Percentiles rank a stretch among this genome's conserved stretches.
phyloP scores from a whole-genome alignment of 129 eudicot species.

The Chrysanthemum lavandulifolium region DNA sequence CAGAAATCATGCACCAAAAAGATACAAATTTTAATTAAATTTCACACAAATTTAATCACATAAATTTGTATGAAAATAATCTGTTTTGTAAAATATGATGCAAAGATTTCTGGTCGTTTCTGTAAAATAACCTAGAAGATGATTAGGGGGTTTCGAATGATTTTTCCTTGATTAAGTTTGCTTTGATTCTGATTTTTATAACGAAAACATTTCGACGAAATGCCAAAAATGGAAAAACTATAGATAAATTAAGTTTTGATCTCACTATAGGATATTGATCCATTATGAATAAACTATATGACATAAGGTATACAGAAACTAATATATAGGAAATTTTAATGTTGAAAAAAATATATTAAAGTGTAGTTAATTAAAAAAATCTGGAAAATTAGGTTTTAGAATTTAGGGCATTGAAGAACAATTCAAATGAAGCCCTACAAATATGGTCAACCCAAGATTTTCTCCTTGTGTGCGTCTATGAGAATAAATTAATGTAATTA shows the following conservation, averaged over 20 bases:
- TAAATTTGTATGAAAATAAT: conserved; percentile 21
- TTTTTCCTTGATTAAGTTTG: conserved; percentile 19
- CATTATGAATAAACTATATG: conserved; percentile 13
- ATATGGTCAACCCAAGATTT: conserved; percentile 13
- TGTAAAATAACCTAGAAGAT: conserved; percentile 46
- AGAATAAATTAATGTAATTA: no score
- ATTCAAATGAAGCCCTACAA: conserved; percentile 30
- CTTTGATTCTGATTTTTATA: conserved; percentile 28
- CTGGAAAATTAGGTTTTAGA: conserved; percentile 8
- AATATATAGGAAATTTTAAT: neutral
- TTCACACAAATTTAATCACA: conserved; percentile 30
- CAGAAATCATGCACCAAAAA: conserved; percentile 60
- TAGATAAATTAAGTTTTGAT: neutral
- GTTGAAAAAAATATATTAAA: neutral
- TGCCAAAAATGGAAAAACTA: conserved; percentile 31
- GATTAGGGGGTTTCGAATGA: conserved; percentile 56
- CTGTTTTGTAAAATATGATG: conserved; percentile 35
- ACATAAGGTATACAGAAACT: conserved; percentile 8
- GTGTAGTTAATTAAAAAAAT: neutral
- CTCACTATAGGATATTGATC: conserved; percentile 14
- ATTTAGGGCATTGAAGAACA: conserved; percentile 7
- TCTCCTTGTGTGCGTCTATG: no score
- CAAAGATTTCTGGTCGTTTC: conserved; percentile 65
- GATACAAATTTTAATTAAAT: conserved; percentile 33
- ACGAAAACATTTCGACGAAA: conserved; percentile 8